phyloP scores from a whole-genome alignment of 768 basidiomycete species.

The Crepidotus variabilis region DNA sequence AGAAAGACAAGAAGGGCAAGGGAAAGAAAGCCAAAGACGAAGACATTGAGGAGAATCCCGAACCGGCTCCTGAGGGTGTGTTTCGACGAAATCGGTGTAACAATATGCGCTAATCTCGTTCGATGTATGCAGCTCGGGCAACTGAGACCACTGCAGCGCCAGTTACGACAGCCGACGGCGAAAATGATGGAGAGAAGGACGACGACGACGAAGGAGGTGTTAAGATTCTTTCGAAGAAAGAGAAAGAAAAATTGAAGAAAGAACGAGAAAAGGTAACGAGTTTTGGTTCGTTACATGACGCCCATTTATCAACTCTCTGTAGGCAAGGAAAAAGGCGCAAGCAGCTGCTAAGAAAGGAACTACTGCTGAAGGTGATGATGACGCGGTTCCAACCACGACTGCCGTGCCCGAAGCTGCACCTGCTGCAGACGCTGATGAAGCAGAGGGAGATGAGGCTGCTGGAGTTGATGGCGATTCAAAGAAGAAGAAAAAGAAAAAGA shows the following conservation, averaged over 20 bases:
- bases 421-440: conserved; percentile 56
- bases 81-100: too few relatives aligned
- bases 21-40: conserved; percentile 45
- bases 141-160: conserved; percentile 17
- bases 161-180: conserved; percentile 29
- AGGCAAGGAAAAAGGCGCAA: conserved; percentile 96
- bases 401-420: conserved; percentile 20
- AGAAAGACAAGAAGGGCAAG: conserved; percentile 61
- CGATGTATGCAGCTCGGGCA: conserved; percentile 18
- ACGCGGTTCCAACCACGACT: conserved; percentile 16
- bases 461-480: conserved; percentile 55
- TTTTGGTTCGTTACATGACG: conserved; percentile 5
- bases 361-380: conserved; percentile 26
- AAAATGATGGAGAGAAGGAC: conserved; percentile 50
- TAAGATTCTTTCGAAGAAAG: conserved; percentile 85
- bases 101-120: conserved; percentile 1
- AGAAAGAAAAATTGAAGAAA: conserved; percentile 97
- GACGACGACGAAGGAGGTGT: conserved; percentile 48
- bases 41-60: conserved; percentile 30
- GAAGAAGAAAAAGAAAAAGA: conserved; percentile 93
- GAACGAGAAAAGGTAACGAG: conserved; percentile 83
- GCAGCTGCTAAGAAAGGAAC: conserved; percentile 75
- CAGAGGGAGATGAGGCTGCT: conserved; percentile 55
- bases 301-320: conserved; percentile 8
- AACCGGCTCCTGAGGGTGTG: conserved; percentile 7